phyloP scores from a whole-genome alignment of 805 yeast species.

The Kazachstania martiniae region DNA sequence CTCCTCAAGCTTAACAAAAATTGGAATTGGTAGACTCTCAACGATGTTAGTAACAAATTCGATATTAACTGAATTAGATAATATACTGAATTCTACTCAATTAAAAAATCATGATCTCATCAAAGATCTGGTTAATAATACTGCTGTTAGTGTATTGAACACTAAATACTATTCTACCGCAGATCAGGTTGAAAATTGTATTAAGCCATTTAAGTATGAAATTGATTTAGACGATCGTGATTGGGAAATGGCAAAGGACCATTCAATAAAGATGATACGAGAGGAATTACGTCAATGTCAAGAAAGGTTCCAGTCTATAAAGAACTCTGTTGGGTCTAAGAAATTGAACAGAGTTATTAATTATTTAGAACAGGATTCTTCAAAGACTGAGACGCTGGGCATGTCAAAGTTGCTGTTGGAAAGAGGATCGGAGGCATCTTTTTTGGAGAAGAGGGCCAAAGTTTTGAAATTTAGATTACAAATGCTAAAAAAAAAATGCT shows the following conservation, averaged over 20 bases:
- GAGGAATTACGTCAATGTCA: conserved; percentile 85
- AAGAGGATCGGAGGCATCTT: conserved; percentile 76
- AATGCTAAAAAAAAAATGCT: conserved; percentile 66
- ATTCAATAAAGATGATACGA: conserved; percentile 56
- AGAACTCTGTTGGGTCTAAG: conserved; percentile 67
- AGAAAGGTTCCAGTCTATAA: conserved; percentile 45
- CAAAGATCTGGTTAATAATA: conserved; percentile 67
- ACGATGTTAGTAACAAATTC: conserved; percentile 77
- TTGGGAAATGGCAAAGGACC: conserved; percentile 76
- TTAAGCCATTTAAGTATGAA: conserved; percentile 95
- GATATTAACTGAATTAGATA: conserved; percentile 63
- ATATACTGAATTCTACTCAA: conserved; percentile 62
- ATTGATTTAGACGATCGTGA: conserved; percentile 94
- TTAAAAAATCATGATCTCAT: conserved; percentile 82
- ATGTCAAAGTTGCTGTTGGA: conserved; percentile 66
- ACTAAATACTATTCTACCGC: conserved; percentile 82
- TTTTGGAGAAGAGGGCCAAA: conserved; percentile 61
- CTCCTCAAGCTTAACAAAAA: conserved; percentile 73
- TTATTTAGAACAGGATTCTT: conserved; percentile 37
- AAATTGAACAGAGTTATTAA: conserved; percentile 76
- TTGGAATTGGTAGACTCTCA: conserved; percentile 87
- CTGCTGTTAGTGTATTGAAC: conserved; percentile 70
- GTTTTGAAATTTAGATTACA: conserved; percentile 66
- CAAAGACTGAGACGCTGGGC: conserved; percentile 60
- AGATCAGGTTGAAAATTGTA: conserved; percentile 97